Base-by-base conservation (phyloP, 78 protist species). In the Corallochytrium limacisporum region DNA sequence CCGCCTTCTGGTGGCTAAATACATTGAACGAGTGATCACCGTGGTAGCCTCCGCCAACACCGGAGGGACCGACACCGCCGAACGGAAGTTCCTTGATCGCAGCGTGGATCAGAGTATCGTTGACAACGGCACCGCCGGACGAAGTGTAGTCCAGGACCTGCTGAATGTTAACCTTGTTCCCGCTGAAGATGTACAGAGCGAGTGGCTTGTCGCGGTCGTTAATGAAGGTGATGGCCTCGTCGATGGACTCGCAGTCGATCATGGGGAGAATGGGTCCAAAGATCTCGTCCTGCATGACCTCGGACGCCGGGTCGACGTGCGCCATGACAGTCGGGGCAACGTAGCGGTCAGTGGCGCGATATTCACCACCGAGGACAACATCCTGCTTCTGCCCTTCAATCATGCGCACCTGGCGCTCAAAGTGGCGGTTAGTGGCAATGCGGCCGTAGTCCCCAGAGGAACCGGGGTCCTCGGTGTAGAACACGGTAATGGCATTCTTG, bases 61-160 rank as follows among this genome's bases (percentile, higher is more conserved):
- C 98, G 26, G 72, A 39, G 20, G 57, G 48, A 43, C 98, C 98
- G 18, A 91, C 83, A 20, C 98, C 98, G 13, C 97, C 98, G 43
- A 94, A 94, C 35, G 98, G 98, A 28, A 93, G 79, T 0, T 8
- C 37, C 5, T 35, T 28, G 65, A 51, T 53, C 1, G 53, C 31
- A 42, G 0, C 0, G 36, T 85, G 88, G 43, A 50, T 1, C 15
- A 77, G 15, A 15, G 10, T 0, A 47, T 86, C 85, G 54, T 87
- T 87, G 57, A 77, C 57, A 49, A 18, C 4, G 22, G 44, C 39
- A 10, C 42, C 20, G 24, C 87, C 86, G 20, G 74, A 32, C 31
- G 37, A 40, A 32, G 73, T 63, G 32, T 13, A 0, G 39, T 1
- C 22, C n/a, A 36, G n/a, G 28, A 55, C 1, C 20, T 35, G n/a